A percentile compares a stretch with the other conserved stretches of the same genome.
phyloP scores from a whole-genome alignment of 192 early-diverging fungal genomes.

The Kappamyces sp. region DNA sequence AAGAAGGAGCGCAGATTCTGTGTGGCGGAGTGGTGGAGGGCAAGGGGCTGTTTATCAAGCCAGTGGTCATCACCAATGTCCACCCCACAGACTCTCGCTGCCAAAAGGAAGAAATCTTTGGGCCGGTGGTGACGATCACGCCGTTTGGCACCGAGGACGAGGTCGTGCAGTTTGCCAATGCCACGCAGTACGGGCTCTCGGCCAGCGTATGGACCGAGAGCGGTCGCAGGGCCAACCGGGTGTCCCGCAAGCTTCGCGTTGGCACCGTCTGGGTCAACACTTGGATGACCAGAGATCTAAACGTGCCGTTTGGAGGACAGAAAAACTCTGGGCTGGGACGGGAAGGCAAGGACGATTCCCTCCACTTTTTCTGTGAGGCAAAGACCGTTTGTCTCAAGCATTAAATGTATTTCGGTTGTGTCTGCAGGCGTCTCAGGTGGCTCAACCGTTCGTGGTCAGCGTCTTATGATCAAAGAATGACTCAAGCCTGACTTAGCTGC shows the following conservation, averaged over 20 bases:
- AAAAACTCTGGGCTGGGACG: conserved; percentile 60
- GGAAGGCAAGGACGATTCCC: conserved; percentile 58
- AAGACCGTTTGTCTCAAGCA: conserved; percentile 17
- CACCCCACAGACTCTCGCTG: conserved; percentile 16
- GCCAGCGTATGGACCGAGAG: conserved; percentile 71
- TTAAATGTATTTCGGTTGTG: no score
- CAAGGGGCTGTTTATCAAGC: conserved; percentile 49
- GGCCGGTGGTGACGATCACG: conserved; percentile 71
- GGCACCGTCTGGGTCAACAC: conserved; percentile 77
- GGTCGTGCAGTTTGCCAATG: conserved; percentile 61
- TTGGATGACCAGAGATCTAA: conserved; percentile 66
- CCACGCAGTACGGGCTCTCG: conserved; percentile 68
- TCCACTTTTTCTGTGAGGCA: conserved; percentile 63
- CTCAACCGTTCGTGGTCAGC: no score
- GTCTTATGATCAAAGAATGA: no score
- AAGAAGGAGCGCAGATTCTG: conserved; percentile 28
- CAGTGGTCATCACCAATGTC: conserved; percentile 67
- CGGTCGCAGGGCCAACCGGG: conserved; percentile 46
- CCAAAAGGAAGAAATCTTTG: conserved; percentile 79
- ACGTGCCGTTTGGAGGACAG: conserved; percentile 68
- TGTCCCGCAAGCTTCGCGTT: conserved; percentile 53
- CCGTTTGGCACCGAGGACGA: conserved; percentile 73
- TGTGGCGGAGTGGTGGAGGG: conserved; percentile 23
- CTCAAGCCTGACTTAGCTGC: no score
- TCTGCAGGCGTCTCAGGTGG: no score